Percentiles rank a stretch among this genome's conserved stretches.
These are phyloP conservation scores for Fusarium subtropicale DNA, from an alignment of 2,329 filamentous ascomycete species.

Conservation along the genomic window DNA sequence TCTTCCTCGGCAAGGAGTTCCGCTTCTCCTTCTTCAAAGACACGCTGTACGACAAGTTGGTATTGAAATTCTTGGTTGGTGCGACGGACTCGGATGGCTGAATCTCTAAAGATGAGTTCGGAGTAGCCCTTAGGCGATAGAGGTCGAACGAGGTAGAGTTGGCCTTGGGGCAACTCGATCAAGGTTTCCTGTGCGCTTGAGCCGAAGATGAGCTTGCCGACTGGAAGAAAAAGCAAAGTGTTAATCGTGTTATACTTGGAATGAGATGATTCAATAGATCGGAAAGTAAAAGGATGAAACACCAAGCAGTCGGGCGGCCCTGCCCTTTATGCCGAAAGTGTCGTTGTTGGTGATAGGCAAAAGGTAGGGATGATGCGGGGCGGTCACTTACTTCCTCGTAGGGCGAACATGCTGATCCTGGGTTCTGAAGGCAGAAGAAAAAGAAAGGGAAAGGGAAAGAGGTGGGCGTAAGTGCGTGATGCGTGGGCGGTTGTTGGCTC, in stretches of 20 bases:
- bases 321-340: slow-evolving; percentile 19
- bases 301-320: not conserved
- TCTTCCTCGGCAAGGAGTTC: slow-evolving; percentile 91
- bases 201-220: slow-evolving; percentile 94
- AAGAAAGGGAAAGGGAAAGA: slow-evolving; percentile 1
- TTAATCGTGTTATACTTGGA: slow-evolving; percentile 29
- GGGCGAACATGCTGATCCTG: slow-evolving; percentile 53
- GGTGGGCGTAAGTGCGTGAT: slow-evolving; percentile 10
- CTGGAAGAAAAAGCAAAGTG: slow-evolving; percentile 56
- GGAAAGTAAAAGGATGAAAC: slow-evolving; percentile 6
- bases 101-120: slow-evolving; percentile 98
- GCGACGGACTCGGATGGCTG: slow-evolving; percentile 88
- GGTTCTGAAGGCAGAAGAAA: slow-evolving; percentile 18
- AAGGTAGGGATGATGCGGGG: slow-evolving; percentile 39
- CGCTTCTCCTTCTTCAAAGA: slow-evolving; percentile 97
- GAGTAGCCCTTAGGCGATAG: slow-evolving; percentile 97
- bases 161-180: slow-evolving; percentile 93
- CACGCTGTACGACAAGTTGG: slow-evolving; percentile 94
- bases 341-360: slow-evolving; percentile 23
- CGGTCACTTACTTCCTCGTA: slow-evolving; percentile 53
- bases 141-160: slow-evolving; percentile 96
- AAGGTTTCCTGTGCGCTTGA: slow-evolving; percentile 88
- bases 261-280: not conserved
- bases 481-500: slow-evolving; percentile 2
- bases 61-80: slow-evolving; percentile 97